Evolutionary conservation across 495 filamentous ascomycete genomes (phyloP), one percentile per base, ranked within the genome.

Genomic region (Copromyces sp.): DNA sequence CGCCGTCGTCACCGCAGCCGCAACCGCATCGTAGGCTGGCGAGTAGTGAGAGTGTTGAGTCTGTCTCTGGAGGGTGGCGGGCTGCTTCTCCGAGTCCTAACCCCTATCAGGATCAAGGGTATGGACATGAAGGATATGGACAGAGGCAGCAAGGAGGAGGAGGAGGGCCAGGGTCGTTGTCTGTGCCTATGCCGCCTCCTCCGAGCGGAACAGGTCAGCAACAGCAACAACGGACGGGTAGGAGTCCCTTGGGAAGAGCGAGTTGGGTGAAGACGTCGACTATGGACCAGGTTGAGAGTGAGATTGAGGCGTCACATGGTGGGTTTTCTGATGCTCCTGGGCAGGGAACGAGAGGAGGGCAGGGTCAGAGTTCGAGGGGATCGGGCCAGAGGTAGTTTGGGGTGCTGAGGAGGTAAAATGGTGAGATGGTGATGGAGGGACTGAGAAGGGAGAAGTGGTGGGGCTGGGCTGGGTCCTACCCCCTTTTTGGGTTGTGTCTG

Each of bases 211-310:
- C 7, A 16, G 5, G 24, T 9, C 53, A 65, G 0, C 53, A 65
- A 29, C 53, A 65, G 53, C 53, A 65, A 35, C 53, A 17, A 2
- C 70, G 76, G 17, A 71, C 76, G 1, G 80, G 78, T 42, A 76
- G 80, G 69, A 82, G 81, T 69, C 82, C 82, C 4, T 70, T 83
- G 14, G 78, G 80, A 0, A 61, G 81, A 68, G 76, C 77, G 11
- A 77, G 80, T 44, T 78, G 81, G 73, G 74, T 77, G 71, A 70
- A 77, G 20, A 70, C 79, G 20, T 70, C 73, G 20, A 76, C 76
- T 12, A 77, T 75, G 69, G 81, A 80, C 35, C 79, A 80, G 20
- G 74, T 76, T 0, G 81, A 78, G 41, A 37, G 38, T 41, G 78
- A 81, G 41, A 72, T 81, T 9, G 75, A 75, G 3, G 70, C 70